Base-by-base conservation (phyloP, 441 rosid species). In the Raphanus hybrid region DNA sequence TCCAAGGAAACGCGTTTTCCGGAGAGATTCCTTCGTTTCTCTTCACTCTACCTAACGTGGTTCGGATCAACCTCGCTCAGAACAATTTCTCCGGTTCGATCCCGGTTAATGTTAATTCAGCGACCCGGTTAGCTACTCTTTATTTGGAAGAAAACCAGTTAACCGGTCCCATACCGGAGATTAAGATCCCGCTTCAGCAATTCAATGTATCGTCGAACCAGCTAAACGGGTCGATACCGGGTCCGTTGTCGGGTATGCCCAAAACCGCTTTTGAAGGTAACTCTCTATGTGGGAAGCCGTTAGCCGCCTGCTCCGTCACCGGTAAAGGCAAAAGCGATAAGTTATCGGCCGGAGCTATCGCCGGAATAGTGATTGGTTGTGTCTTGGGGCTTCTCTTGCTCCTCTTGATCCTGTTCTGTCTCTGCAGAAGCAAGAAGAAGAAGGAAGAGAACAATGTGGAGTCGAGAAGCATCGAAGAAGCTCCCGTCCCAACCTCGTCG, bases 61-160 rank as follows among this genome's bases (percentile, higher is more conserved):
- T 82, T 12, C 79, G 88, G 16, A 77, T 89, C 55, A 82, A 87
- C 69, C 85, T 89, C 26, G 89, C 91, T 1, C 68, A 64, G 27
- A 89, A 89, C 70, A 85, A 80, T 0, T 86, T 89, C 72, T 67
- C 85, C 16, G 92, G 92, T 66, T 55, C 73, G 77, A 86, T 89
- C 77, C 83, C 86, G 35, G 67, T 61, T 15, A 67, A 71, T 70
- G 63, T 89, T 12, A 83, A 82, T 2, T 84, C 82, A 48, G 77
- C 86, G 60, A 81, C 84, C 16, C 72, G 85, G 74, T 73, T 89
- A 70, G 76, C 66, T 54, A 79, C 82, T 73, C 79, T 89, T 63
- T 80, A 74, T 70, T 65, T 89, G 75, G 83, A 87, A 74, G 75
- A 83, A 48, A 89, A 89, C 67, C 88, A 78, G 11, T 48, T 89